Conservation (phyloP, 139 green algal species). For the Dunaliella primolecta region DNA sequence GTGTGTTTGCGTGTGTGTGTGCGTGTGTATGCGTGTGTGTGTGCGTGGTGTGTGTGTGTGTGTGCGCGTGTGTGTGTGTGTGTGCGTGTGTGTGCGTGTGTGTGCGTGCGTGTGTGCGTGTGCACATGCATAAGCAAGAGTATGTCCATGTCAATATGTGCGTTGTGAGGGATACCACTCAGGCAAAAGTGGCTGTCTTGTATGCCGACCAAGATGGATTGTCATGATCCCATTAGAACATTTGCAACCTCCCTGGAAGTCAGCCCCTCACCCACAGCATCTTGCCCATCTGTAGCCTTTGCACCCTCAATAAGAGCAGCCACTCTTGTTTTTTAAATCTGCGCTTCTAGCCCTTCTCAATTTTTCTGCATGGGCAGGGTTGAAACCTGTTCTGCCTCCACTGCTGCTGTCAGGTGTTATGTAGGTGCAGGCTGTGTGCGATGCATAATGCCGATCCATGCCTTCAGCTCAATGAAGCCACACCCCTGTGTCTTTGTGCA, state of each 20-base stretch:
- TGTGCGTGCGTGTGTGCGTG: constrained; percentile 15
- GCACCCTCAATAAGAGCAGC: background rate
- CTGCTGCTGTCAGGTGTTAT: too few relatives aligned
- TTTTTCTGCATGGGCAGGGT: too few relatives aligned
- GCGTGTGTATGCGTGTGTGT: constrained; percentile 16
- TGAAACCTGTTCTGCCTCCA: too few relatives aligned
- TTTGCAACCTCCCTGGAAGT: background rate
- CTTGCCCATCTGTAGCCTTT: background rate
- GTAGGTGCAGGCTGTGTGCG: too few relatives aligned
- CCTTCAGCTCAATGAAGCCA: too few relatives aligned
- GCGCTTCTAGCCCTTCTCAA: too few relatives aligned
- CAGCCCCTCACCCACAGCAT: background rate
- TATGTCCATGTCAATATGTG: background rate
- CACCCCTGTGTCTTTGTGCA: background rate
- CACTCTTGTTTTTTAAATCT: too few relatives aligned
- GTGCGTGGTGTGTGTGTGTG: constrained; percentile 18
- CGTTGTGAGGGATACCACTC: too few relatives aligned
- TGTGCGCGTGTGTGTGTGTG: constrained; percentile 4
- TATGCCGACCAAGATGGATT: background rate
- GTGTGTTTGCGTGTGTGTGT: constrained; percentile 5
- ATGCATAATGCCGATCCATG: too few relatives aligned
- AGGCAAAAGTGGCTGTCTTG: too few relatives aligned
- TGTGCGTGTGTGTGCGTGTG: constrained; percentile 11
- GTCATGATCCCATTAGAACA: background rate
- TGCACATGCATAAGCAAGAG: background rate